These are phyloP conservation scores for Debaryomyces udenii DNA, from an alignment of 1,139 yeast species.

Conservation along the genomic window DNA sequence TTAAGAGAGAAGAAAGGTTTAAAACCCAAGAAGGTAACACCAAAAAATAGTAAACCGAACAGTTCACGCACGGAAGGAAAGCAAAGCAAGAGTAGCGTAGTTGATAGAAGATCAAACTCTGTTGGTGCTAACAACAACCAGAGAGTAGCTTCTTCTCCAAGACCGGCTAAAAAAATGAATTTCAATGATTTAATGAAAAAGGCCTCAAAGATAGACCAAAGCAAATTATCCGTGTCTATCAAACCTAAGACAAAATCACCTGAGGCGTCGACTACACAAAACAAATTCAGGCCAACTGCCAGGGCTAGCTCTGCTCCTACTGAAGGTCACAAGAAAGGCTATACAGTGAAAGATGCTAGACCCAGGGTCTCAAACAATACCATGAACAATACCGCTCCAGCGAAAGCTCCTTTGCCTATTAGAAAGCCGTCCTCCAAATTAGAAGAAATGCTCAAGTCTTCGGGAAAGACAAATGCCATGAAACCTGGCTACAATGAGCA, in stretches of 20 bases:
- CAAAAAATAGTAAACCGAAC: not conserved
- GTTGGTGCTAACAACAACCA: conserved; percentile 11
- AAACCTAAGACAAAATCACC: conserved; percentile 38
- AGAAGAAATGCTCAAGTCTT: conserved; percentile 28
- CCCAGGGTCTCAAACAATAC: not conserved
- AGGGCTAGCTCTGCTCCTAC: conserved; percentile 7
- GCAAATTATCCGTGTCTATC: conserved; percentile 41
- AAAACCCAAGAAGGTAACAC: conserved; percentile 22
- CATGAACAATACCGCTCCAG: not conserved
- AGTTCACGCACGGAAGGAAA: not conserved
- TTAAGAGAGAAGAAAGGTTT: conserved; percentile 37
- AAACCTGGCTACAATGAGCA: conserved; percentile 9
- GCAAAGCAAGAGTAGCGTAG: not conserved
- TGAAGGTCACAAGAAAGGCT: not conserved
- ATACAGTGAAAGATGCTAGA: not conserved
- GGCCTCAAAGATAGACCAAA: conserved; percentile 59
- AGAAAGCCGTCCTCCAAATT: conserved; percentile 27
- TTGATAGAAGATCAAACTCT: not conserved
- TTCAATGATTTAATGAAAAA: conserved; percentile 72
- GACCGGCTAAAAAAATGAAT: conserved; percentile 50
- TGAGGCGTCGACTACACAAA: conserved; percentile 24
- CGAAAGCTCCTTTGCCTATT: conserved; percentile 14
- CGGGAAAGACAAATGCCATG: conserved; percentile 15
- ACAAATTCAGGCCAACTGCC: conserved; percentile 15
- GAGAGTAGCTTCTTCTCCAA: conserved; percentile 14